Percentiles rank a stretch among this genome's conserved stretches.
These are phyloP conservation scores for Thalassiosira allenii DNA, from an alignment of 352 stramenopile genomes.

Conservation along the genomic window DNA sequence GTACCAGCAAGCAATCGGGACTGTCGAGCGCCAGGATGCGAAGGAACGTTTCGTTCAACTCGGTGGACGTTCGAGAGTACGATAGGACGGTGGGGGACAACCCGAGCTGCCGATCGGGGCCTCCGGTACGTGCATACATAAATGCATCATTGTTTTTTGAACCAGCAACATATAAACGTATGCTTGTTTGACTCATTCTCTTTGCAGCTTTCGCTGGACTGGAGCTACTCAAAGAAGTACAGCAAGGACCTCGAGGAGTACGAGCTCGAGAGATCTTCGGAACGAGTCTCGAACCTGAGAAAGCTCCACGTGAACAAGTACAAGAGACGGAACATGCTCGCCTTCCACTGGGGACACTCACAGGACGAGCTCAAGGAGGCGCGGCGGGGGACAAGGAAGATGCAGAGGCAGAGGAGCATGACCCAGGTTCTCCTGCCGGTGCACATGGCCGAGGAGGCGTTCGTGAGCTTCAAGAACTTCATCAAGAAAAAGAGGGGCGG, in stretches of 20 bases:
- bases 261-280: slow-evolving; percentile 27
- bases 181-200: no score
- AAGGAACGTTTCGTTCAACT: slow-evolving; percentile 45
- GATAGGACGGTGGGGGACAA: slow-evolving; percentile 51
- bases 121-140: slow-evolving; percentile 28
- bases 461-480: slow-evolving; percentile 24
- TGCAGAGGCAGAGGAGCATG: slow-evolving; percentile 42
- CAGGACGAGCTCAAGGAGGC: slow-evolving; percentile 52
- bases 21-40: background rate
- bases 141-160: no score
- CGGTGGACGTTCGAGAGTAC: slow-evolving; percentile 52
- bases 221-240: slow-evolving; percentile 45
- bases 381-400: slow-evolving; percentile 16
- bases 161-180: no score
- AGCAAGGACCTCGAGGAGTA: slow-evolving; percentile 42
- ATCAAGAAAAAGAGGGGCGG: slow-evolving; percentile 26
- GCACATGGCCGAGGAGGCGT: slow-evolving; percentile 21
- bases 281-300: slow-evolving; percentile 3
- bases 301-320: slow-evolving; percentile 49
- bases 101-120: slow-evolving; percentile 37
- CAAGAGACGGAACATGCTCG: slow-evolving; percentile 40
- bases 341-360: slow-evolving; percentile 40
- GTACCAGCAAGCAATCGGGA: background rate
- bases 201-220: slow-evolving; percentile 43
- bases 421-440: slow-evolving; percentile 29